A percentile compares a stretch with the other conserved stretches of the same genome.
These are phyloP conservation scores for Lasiosphaeria hispida DNA, from an alignment of 495 filamentous ascomycete genomes.

Conservation along the genomic window DNA sequence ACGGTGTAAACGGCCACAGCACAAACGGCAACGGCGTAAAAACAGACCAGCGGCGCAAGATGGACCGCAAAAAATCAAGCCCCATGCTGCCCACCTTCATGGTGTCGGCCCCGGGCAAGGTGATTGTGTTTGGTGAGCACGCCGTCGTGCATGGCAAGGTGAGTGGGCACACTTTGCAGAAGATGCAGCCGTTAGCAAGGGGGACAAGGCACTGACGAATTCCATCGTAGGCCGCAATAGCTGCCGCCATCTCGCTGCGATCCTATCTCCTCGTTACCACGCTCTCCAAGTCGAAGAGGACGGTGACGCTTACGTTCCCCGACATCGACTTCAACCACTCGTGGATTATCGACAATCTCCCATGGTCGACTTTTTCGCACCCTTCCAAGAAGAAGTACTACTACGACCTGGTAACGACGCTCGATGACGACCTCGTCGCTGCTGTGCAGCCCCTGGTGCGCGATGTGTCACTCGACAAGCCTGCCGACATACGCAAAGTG, in stretches of 20 bases:
- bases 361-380: conserved; percentile 76
- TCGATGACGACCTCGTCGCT: conserved; percentile 76
- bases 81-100: conserved; percentile 84
- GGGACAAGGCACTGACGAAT: background rate
- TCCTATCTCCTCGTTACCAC: conserved; percentile 94
- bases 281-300: conserved; percentile 79
- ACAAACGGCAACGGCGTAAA: conserved; percentile 17
- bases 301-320: conserved; percentile 79
- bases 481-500: conserved; percentile 68
- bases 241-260: conserved; percentile 87
- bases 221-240: conserved; percentile 70
- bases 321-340: conserved; percentile 84
- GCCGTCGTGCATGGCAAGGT: conserved; percentile 94
- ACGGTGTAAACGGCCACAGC: conserved; percentile 25
- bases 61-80: conserved; percentile 52
- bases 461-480: conserved; percentile 60
- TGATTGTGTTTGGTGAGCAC: conserved; percentile 96
- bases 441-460: conserved; percentile 74
- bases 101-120: conserved; percentile 96
- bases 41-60: conserved; percentile 27
- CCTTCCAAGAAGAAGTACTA: conserved; percentile 89
- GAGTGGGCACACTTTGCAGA: conserved; percentile 3
- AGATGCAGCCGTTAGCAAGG: background rate
- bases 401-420: conserved; percentile 78
- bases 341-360: conserved; percentile 87